A percentile compares a stretch with the other conserved stretches of the same genome.
Evolutionary conservation across 2,329 filamentous ascomycete species (phyloP).

Genomic region (Davidsoniella eucalypti): DNA sequence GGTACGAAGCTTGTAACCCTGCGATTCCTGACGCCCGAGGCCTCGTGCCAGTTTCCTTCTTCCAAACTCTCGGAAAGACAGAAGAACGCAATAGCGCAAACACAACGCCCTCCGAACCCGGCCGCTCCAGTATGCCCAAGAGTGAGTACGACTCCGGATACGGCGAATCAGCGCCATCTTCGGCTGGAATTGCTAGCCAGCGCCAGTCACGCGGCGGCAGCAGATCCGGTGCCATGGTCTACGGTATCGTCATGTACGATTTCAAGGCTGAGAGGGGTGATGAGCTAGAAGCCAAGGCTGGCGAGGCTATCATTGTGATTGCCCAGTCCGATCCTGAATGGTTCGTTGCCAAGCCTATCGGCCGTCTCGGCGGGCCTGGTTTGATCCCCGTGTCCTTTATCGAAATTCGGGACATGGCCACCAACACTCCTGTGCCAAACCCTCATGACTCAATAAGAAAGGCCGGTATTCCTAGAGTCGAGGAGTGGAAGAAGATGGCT

Average conservation of each 20-base stretch:
- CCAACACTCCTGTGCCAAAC: slow-evolving; percentile 66
- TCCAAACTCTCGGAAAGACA: slow-evolving; percentile 81
- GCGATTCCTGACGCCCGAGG: slow-evolving; percentile 72
- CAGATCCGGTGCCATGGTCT: slow-evolving; percentile 62
- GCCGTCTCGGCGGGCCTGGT: slow-evolving; percentile 82
- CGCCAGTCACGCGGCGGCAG: slow-evolving; percentile 32
- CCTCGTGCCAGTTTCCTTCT: slow-evolving; percentile 84
- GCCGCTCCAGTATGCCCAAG: slow-evolving; percentile 27
- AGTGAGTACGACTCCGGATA: slow-evolving; percentile 82
- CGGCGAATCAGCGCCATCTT: slow-evolving; percentile 32
- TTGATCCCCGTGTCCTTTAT: slow-evolving; percentile 94
- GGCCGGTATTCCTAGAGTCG: slow-evolving; percentile 83
- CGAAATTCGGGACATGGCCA: slow-evolving; percentile 86
- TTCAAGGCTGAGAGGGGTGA: slow-evolving; percentile 92
- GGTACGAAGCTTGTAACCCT: slow-evolving; percentile 98
- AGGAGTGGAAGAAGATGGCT: slow-evolving; percentile 99
- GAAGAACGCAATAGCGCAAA: slow-evolving; percentile 60
- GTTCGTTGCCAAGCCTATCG: slow-evolving; percentile 99
- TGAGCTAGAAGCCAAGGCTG: slow-evolving; percentile 85
- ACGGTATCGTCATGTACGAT: slow-evolving; percentile 92
- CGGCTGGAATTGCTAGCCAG: slow-evolving; percentile 18
- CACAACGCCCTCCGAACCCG: slow-evolving; percentile 40
- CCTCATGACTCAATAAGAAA: slow-evolving; percentile 70
- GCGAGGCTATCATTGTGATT: slow-evolving; percentile 95
- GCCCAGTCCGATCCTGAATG: slow-evolving; percentile 97